Evolutionary conservation across 2,329 filamentous ascomycete species (phyloP).

Genomic region (Penicillium sp.): DNA sequence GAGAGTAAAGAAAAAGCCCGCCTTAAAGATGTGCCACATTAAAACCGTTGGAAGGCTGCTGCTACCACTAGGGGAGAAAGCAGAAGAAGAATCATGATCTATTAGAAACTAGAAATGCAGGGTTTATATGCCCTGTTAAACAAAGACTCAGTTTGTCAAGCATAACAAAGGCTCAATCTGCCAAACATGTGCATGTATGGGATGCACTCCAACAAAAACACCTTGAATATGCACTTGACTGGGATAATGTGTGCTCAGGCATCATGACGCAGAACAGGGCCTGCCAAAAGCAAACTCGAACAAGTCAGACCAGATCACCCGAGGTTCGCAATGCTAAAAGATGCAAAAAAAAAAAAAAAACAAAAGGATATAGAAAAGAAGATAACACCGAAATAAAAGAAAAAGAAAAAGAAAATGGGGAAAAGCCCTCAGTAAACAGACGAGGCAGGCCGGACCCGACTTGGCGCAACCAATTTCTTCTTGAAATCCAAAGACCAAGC

Average conservation of each 20-base stretch:
- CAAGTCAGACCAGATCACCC: neutral
- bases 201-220: too few relatives aligned
- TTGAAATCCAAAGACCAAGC: constrained; percentile 6
- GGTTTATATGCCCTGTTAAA: too few relatives aligned
- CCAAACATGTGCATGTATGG: too few relatives aligned
- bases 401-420: neutral
- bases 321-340: neutral
- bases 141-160: too few relatives aligned
- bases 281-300: neutral
- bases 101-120: too few relatives aligned
- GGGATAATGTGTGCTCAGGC: neutral
- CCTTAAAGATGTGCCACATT: neutral
- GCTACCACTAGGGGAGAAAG: too few relatives aligned
- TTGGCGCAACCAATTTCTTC: constrained; percentile 1
- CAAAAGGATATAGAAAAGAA: neutral
- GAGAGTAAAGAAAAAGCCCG: neutral
- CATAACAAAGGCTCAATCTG: too few relatives aligned
- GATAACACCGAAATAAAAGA: too few relatives aligned
- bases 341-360: neutral
- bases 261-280: neutral
- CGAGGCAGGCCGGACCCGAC: neutral
- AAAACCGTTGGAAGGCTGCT: too few relatives aligned
- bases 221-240: constrained; percentile 1
- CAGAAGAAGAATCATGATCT: too few relatives aligned
- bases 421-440: neutral